phyloP scores from a whole-genome alignment of 768 basidiomycete genomes.

The Dentipellis fragilis region DNA sequence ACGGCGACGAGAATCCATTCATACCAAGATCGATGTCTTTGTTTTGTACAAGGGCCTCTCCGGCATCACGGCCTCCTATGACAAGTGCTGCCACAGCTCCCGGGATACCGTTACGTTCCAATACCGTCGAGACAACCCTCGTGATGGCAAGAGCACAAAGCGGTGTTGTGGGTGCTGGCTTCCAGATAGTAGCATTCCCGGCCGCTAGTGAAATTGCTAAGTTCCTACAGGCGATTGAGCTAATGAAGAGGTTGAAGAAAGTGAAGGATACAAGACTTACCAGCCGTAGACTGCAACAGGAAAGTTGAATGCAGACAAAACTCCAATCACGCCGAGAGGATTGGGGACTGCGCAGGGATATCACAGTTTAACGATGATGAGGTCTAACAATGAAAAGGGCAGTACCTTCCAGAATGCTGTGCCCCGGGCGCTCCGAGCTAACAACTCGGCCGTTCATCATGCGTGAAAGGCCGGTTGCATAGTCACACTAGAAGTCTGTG shows the following conservation, averaged over 20 bases:
- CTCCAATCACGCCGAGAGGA: conserved; percentile 62
- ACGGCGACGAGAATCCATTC: neutral
- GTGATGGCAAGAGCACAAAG: conserved; percentile 88
- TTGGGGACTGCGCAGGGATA: conserved; percentile 58
- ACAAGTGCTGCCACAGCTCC: conserved; percentile 79
- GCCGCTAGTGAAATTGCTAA: conserved; percentile 78
- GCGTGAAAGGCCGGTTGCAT: conserved; percentile 84
- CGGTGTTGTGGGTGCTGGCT: conserved; percentile 84
- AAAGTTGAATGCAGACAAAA: conserved; percentile 94
- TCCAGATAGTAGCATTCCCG: conserved; percentile 93
- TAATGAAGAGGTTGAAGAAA: neutral
- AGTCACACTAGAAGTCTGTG: conserved; percentile 63
- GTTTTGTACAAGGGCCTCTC: conserved; percentile 70
- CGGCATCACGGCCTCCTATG: conserved; percentile 73
- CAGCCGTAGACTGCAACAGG: conserved; percentile 91
- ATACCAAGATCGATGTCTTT: conserved; percentile 69
- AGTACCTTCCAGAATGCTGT: conserved; percentile 81
- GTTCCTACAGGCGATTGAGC: conserved; percentile 50
- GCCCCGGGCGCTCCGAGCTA: conserved; percentile 82
- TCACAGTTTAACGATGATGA: neutral
- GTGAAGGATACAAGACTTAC: conserved; percentile 28
- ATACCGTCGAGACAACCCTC: conserved; percentile 68
- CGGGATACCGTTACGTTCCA: conserved; percentile 75
- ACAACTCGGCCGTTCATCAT: conserved; percentile 91
- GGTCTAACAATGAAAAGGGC: neutral